A percentile compares a stretch with the other conserved stretches of the same genome.
Evolutionary conservation across 2,329 filamentous ascomycete species (phyloP).

Genomic region (Penicillium corylophilum): DNA sequence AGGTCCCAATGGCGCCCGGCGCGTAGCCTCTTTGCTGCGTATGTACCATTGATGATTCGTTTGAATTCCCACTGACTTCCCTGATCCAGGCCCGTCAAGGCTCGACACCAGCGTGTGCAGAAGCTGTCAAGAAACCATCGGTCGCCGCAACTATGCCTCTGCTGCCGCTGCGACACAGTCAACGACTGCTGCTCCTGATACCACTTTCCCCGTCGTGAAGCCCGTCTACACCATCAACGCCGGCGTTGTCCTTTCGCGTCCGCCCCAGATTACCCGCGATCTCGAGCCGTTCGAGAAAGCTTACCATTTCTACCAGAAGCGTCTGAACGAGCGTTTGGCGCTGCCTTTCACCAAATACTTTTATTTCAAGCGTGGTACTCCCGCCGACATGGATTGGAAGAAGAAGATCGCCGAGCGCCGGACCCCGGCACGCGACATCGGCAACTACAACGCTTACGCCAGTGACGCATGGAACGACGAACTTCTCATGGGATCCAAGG

Average conservation of each 20-base stretch:
- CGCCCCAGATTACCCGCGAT: slow-evolving; percentile 80
- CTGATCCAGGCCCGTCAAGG: slow-evolving; percentile 34
- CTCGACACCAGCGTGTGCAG: slow-evolving; percentile 43
- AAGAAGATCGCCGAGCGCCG: slow-evolving; percentile 75
- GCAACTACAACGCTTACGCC: slow-evolving; percentile 73
- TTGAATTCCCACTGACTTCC: slow-evolving; percentile 14
- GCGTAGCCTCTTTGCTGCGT: slow-evolving; percentile 41
- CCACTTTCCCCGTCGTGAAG: slow-evolving; percentile 32
- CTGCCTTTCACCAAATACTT: slow-evolving; percentile 87
- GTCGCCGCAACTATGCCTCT: slow-evolving; percentile 42
- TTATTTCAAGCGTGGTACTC: slow-evolving; percentile 91
- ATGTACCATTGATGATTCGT: slow-evolving; percentile 20
- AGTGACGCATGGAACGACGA: slow-evolving; percentile 89
- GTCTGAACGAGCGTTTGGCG: slow-evolving; percentile 86
- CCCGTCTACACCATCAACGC: slow-evolving; percentile 53
- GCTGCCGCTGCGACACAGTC: slow-evolving; percentile 40
- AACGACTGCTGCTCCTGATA: slow-evolving; percentile 32
- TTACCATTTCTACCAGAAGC: slow-evolving; percentile 96
- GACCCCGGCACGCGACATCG: slow-evolving; percentile 79
- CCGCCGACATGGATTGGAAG: slow-evolving; percentile 84
- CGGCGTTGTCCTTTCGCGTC: slow-evolving; percentile 81
- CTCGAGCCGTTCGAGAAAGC: slow-evolving; percentile 86
- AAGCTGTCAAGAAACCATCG: slow-evolving; percentile 45
- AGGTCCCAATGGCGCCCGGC: slow-evolving; percentile 43
- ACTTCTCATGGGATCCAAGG: slow-evolving; percentile 69